Percentiles rank a stretch among this genome's conserved stretches.
These are phyloP conservation scores for Arthrobotrys entomopaga DNA, from an alignment of 2,329 filamentous ascomycete species.

Conservation along the genomic window DNA sequence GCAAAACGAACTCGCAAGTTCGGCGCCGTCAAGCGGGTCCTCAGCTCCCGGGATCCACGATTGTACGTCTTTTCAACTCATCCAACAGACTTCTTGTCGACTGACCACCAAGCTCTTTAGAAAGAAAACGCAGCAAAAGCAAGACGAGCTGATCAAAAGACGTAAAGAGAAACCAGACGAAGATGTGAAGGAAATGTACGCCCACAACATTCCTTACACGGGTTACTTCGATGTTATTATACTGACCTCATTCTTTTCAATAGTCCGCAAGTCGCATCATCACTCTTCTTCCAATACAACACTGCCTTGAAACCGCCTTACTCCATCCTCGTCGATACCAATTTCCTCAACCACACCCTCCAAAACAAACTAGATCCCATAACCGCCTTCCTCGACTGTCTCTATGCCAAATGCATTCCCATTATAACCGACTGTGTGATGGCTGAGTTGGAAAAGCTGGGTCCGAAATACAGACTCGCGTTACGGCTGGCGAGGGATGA, in stretches of 20 bases:
- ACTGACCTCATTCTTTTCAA: conserved; percentile 28
- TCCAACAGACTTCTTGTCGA: conserved; percentile 5
- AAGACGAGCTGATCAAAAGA: conserved; percentile 67
- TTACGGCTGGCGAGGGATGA: conserved; percentile 88
- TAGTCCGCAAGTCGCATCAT: conserved; percentile 79
- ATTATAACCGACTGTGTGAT: conserved; percentile 86
- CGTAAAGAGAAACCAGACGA: conserved; percentile 72
- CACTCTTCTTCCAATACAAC: conserved; percentile 90
- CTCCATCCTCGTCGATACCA: conserved; percentile 82
- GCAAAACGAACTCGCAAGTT: conserved; percentile 94
- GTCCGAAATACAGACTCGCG: conserved; percentile 86
- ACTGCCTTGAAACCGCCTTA: conserved; percentile 86
- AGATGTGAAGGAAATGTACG: conserved; percentile 77
- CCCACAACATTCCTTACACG: not conserved
- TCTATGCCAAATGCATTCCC: conserved; percentile 90
- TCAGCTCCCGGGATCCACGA: conserved; percentile 81
- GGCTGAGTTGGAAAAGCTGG: conserved; percentile 88
- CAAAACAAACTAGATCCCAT: conserved; percentile 89
- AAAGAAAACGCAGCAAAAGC: conserved; percentile 80
- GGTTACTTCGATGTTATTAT: conserved; percentile 19
- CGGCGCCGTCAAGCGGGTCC: conserved; percentile 82
- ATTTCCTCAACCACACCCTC: conserved; percentile 90
- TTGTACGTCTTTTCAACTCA: conserved; percentile 63
- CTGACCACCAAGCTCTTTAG: conserved; percentile 55
- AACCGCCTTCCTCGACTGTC: conserved; percentile 89